Evolutionary conservation across 2,329 filamentous ascomycete genomes (phyloP).

Genomic region (Talaromyces verruculosus): DNA sequence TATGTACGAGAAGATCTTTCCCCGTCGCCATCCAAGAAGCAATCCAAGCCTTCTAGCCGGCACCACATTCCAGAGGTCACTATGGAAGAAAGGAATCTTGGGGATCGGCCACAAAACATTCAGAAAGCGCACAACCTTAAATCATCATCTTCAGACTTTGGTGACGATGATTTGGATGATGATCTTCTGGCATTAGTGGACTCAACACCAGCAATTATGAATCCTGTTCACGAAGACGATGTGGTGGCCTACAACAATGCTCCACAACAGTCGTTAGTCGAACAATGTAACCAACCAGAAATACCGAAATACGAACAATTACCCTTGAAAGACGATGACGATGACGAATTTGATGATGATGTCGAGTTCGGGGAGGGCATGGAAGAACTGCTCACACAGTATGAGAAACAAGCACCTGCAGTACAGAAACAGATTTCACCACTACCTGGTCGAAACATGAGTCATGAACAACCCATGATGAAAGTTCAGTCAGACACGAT

Average conservation of each 20-base stretch:
- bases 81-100: constrained; percentile 15
- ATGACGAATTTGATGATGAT: constrained; percentile 69
- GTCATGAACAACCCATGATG: not conserved
- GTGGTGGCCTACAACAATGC: not conserved
- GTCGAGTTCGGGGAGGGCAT: constrained; percentile 57
- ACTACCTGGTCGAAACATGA: not conserved
- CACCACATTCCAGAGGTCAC: constrained; percentile 21
- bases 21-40: constrained; percentile 33
- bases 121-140: constrained; percentile 24
- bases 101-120: constrained; percentile 18
- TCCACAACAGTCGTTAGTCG: constrained; percentile 5
- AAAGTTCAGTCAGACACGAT: not conserved
- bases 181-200: constrained; percentile 45
- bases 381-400: constrained; percentile 58
- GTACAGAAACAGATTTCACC: not conserved
- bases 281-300: constrained; percentile 7
- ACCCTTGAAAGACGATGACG: constrained; percentile 27
- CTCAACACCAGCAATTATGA: constrained; percentile 33
- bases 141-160: constrained; percentile 47
- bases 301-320: constrained; percentile 14
- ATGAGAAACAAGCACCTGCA: constrained; percentile 44
- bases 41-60: constrained; percentile 1
- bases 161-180: constrained; percentile 49
- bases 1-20: constrained; percentile 34
- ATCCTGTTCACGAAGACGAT: constrained; percentile 3